phyloP scores from a whole-genome alignment of 108 stramenopile species.

The Nitzschia sp. region DNA sequence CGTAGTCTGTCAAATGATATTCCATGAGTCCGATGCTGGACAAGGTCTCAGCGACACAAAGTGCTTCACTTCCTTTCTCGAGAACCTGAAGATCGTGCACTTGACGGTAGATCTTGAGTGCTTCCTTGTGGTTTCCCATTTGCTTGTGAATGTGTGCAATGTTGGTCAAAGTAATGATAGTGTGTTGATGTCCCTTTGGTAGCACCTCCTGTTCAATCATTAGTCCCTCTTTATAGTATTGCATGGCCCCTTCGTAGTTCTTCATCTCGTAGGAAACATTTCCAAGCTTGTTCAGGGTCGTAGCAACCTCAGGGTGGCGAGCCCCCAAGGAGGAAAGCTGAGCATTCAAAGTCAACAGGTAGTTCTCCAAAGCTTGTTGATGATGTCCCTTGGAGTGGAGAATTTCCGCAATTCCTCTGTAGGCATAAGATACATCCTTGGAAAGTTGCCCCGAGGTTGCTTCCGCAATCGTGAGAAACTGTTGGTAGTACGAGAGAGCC shows the following conservation, averaged over 20 bases:
- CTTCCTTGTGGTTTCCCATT: slow-evolving; percentile 38
- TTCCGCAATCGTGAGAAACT: slow-evolving; percentile 51
- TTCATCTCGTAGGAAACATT: slow-evolving; percentile 65
- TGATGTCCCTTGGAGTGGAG: slow-evolving; percentile 46
- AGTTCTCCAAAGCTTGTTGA: slow-evolving; percentile 43
- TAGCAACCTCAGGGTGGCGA: slow-evolving; percentile 62
- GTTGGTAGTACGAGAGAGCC: slow-evolving; percentile 49
- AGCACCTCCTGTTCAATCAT: slow-evolving; percentile 52
- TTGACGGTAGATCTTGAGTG: slow-evolving; percentile 46
- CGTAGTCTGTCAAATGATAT: slow-evolving; percentile 50
- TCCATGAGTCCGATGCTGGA: slow-evolving; percentile 61
- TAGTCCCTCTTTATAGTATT: slow-evolving; percentile 57
- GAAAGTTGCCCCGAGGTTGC: slow-evolving; percentile 35
- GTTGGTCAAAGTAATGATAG: slow-evolving; percentile 40
- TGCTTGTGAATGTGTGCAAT: slow-evolving; percentile 38
- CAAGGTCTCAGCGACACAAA: slow-evolving; percentile 48
- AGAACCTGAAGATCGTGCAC: slow-evolving; percentile 41
- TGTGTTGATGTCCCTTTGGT: slow-evolving; percentile 42
- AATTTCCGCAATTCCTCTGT: slow-evolving; percentile 68
- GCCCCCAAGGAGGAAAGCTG: slow-evolving; percentile 42
- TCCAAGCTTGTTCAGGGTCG: slow-evolving; percentile 70
- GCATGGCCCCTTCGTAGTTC: slow-evolving; percentile 51
- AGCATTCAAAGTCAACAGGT: slow-evolving; percentile 31
- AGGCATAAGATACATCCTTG: slow-evolving; percentile 55
- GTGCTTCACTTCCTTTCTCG: slow-evolving; percentile 27